Base-by-base conservation (phyloP, 345 rosid species). In the Populus euphratica region DNA sequence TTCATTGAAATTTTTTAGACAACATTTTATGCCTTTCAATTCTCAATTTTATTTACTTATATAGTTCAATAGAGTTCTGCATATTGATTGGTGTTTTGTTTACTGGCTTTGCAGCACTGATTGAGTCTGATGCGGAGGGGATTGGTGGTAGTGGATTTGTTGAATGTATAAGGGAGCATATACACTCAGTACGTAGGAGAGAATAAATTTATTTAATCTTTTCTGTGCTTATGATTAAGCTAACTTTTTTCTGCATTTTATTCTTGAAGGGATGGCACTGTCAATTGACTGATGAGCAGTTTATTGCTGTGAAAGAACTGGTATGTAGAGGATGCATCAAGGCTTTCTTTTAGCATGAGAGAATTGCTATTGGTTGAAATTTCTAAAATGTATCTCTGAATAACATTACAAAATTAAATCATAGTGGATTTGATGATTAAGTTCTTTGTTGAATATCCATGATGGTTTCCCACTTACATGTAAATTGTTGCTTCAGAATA, bases 91-190 rank as follows among this genome's bases (percentile, higher is more conserved):
- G 66, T 20, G n/a, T 68, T 56, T 44, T 74, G 70, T 81, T 20
- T 79, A 76, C 73, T 81, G 71, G 31, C 77, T 67, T 84, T 85
- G 85, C 92, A 96, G 99, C 99, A 50, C 86, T 96, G 86, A 96
- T 96, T 27, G 99, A 96, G 88, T 96, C 98, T 80, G 99, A 96
- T 69, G 97, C 98, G 14, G 99, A 96, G 89, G 99, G 99, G 41
- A 96, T 96, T 87, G 99, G 99, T 87, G 99, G 98, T 75, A 94
- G 99, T 83, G 97, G 99, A 52, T 96, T 94, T 87, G 89, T 94
- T 61, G 98, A 94, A 85, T 96, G 99, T 86, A 94, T 94, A 82
- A 87, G 98, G 77, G 99, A 96, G 89, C 98, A 96, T 86, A 89
- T 94, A 78, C 87, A 92, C 85, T 88, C 95, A 31, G 99, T 94